Evolutionary conservation across 1,139 yeast species (phyloP).

Genomic region (Trichomonascaceae sp.): DNA sequence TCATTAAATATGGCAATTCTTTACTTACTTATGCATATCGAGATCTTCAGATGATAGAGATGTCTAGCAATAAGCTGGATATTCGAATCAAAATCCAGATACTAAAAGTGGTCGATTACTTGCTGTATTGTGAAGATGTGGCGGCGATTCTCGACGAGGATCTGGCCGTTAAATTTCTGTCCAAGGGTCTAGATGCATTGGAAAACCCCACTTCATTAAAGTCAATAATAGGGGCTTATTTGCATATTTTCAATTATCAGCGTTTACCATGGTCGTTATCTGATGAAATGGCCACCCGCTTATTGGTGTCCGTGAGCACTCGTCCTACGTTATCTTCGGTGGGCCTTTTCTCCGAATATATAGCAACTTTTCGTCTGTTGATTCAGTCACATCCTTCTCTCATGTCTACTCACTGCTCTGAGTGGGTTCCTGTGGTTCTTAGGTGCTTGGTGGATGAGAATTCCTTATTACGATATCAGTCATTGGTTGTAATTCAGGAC

Average conservation of each 20-base stretch:
- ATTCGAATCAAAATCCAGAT: conserved; percentile 20
- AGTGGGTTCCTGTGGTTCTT: conserved; percentile 23
- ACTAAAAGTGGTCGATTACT: conserved; percentile 23
- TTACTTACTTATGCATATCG: conserved; percentile 19
- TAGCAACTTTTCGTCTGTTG: conserved; percentile 17
- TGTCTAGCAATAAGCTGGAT: conserved; percentile 16
- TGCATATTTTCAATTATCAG: conserved; percentile 26
- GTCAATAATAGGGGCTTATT: conserved; percentile 23
- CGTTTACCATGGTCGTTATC: conserved; percentile 19
- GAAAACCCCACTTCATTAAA: conserved; percentile 18
- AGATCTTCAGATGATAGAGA: conserved; percentile 18
- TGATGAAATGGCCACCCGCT: conserved; percentile 19
- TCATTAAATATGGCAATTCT: conserved; percentile 15
- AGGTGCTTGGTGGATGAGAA: conserved; percentile 18
- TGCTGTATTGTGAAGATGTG: conserved; percentile 21
- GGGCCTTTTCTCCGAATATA: conserved; percentile 22
- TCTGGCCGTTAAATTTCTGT: conserved; percentile 21
- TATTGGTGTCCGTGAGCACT: conserved; percentile 17
- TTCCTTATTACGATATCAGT: conserved; percentile 19
- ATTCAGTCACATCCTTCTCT: conserved; percentile 15
- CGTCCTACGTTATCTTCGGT: conserved; percentile 22
- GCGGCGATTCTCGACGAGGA: conserved; percentile 19
- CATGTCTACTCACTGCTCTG: conserved; percentile 18
- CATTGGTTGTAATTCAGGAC: conserved; percentile 20
- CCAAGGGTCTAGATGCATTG: conserved; percentile 21